Evolutionary conservation across 139 green algal genomes (phyloP).

Genomic region (Micractinium sp.): DNA sequence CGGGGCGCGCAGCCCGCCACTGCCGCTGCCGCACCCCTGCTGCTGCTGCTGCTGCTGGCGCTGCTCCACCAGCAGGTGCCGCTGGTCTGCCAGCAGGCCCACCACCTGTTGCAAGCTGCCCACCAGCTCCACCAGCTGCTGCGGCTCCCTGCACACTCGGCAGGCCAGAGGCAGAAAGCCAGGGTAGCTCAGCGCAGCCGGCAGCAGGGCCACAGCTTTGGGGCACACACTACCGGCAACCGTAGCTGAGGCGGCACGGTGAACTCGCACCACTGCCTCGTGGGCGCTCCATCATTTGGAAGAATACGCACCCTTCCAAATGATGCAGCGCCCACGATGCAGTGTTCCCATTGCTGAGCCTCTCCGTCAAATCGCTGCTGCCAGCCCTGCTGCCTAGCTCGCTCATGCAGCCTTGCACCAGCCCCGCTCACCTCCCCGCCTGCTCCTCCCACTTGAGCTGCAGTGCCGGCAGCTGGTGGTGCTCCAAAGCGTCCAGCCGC

Average conservation of each 20-base stretch:
- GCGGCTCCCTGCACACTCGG: neutral
- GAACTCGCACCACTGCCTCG: no score
- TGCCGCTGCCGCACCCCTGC: neutral
- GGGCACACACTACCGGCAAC: neutral
- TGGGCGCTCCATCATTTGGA: no score
- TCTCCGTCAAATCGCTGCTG: no score
- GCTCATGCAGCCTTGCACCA: neutral
- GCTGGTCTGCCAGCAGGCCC: conserved; percentile 12
- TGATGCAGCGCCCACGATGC: no score
- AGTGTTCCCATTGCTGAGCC: no score
- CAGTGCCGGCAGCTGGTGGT: conserved; percentile 6
- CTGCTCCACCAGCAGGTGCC: conserved; percentile 17
- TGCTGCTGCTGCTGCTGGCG: neutral
- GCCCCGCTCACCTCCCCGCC: neutral
- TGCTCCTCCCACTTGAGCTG: conserved; percentile 19
- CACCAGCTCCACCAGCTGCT: conserved; percentile 13
- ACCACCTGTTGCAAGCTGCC: conserved; percentile 24
- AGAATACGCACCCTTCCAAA: no score
- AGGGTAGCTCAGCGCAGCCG: no score
- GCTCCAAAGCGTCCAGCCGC: conserved; percentile 29
- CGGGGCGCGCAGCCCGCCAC: neutral
- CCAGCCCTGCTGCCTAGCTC: neutral
- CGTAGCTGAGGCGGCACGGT: no score
- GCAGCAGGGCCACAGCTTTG: neutral
- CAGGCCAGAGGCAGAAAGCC: no score